Evolutionary conservation across 1,139 yeast genomes (phyloP).

Genomic region (Taiozyma sp.): DNA sequence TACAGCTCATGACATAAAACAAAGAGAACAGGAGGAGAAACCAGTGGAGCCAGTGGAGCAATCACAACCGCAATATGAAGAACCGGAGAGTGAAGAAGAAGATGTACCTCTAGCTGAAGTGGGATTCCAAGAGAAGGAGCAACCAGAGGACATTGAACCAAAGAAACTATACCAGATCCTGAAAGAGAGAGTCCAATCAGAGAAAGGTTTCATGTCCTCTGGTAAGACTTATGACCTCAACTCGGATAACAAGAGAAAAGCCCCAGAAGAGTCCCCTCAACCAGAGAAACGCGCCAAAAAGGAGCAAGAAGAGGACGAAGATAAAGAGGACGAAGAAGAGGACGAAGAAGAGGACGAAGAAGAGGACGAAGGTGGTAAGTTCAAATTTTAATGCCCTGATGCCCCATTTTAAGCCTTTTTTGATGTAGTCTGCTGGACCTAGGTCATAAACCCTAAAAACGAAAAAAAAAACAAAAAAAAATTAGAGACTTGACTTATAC

Average conservation of each 20-base stretch:
- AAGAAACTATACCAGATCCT: conserved; percentile 39
- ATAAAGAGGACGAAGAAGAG: conserved; percentile 17
- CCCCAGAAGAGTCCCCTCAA: not conserved
- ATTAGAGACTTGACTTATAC: too few species aligned
- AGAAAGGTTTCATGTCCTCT: conserved; percentile 27
- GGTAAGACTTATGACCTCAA: conserved; percentile 25
- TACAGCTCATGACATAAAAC: conserved; percentile 19
- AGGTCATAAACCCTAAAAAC: not conserved
- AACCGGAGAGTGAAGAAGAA: conserved; percentile 10
- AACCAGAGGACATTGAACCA: conserved; percentile 17
- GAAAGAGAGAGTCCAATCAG: conserved; percentile 26
- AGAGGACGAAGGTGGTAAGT: conserved; percentile 20
- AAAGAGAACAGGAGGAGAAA: conserved; percentile 5
- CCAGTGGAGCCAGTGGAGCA: conserved; percentile 1
- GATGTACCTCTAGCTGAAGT: conserved; percentile 22
- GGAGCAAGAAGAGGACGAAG: conserved; percentile 2
- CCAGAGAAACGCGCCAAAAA: not conserved
- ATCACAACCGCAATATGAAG: conserved; percentile 2
- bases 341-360: conserved; percentile 6
- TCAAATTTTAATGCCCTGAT: conserved; percentile 22
- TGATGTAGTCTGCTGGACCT: not conserved
- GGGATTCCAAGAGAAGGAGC: conserved; percentile 9
- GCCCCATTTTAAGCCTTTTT: not conserved
- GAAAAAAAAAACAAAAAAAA: not conserved
- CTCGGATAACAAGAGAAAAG: conserved; percentile 1